A percentile compares a stretch with the other conserved stretches of the same genome.
Conservation (phyloP, 495 filamentous ascomycete genomes). For the Bacidia rubella region DNA sequence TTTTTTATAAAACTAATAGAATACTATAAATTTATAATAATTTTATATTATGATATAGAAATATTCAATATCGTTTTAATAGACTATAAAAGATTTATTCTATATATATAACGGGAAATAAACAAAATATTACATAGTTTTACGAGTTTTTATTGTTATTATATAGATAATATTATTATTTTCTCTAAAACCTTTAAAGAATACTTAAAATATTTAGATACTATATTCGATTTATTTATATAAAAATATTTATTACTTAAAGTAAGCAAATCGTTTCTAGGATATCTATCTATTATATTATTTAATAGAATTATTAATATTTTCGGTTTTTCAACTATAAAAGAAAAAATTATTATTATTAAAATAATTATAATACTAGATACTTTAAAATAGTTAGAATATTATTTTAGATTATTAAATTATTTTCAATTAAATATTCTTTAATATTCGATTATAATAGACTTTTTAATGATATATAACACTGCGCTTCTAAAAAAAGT, state of each 20-base stretch:
- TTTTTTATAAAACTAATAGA: background rate
- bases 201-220: slow-evolving; percentile 3
- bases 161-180: slow-evolving; percentile 8
- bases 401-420: background rate
- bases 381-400: background rate
- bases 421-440: background rate
- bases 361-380: background rate
- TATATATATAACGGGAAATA: slow-evolving; percentile 3
- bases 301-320: background rate
- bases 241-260: background rate
- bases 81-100: slow-evolving; percentile 6
- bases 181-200: background rate
- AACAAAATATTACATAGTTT: background rate
- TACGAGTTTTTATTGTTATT: background rate
- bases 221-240: background rate
- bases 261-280: background rate
- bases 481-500: background rate
- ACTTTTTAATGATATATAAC: background rate
- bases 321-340: background rate
- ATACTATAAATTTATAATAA: slow-evolving; percentile 1
- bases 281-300: background rate
- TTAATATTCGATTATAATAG: background rate
- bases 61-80: background rate
- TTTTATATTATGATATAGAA: background rate
- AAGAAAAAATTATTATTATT: background rate